Evolutionary conservation across 2,329 filamentous ascomycete species (phyloP), one percentile per base, ranked within the genome.

Genomic region (Calycina marina): DNA sequence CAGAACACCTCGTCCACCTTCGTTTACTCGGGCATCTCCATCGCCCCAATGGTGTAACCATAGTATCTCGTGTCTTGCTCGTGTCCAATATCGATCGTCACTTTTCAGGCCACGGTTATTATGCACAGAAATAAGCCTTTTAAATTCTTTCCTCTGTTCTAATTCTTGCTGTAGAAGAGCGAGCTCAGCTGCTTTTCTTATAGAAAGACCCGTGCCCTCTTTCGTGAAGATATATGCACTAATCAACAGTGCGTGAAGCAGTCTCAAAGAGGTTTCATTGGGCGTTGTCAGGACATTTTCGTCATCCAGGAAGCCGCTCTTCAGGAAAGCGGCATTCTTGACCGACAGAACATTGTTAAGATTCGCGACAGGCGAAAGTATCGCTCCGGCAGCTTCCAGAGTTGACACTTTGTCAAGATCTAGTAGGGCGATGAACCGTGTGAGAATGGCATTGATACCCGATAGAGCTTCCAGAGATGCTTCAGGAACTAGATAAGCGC

Each of bases 11-110:
- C 71, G 58, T 14, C 75, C 69, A 22, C 57, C 36, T 14, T 46
- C 46, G 5, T 50, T 43, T 18, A 56, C 55, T 30, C 56, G 54
- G 12, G 40, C 37, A 22, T 22, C 20, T 30, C 42, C 48, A 33
- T 66, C 56, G 18, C 75, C 75, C 80, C 80, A 86, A 46, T 68
- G 67, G 48, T 74, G 72, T 17, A 88, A 60, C 81, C 81, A 88
- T 4, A 84, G 50, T 6, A 86, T 54, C 44, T 77, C 72, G 25
- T 67, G 66, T 36, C 79, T 65, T 9, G 69, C 64, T 32, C 58
- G 61, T 15, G 63, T 57, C 76, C 77, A 81, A 39, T 69, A 71
- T 18, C 62, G 62, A 37, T 81, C 74, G 32, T 81, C 72, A 20
- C 63, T 65, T 38, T 66, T 72, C 2, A 14, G 9, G 1, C 39